Conservation (phyloP, 1,284 basidiomycete species). For the Tylopilus orsonianus region DNA sequence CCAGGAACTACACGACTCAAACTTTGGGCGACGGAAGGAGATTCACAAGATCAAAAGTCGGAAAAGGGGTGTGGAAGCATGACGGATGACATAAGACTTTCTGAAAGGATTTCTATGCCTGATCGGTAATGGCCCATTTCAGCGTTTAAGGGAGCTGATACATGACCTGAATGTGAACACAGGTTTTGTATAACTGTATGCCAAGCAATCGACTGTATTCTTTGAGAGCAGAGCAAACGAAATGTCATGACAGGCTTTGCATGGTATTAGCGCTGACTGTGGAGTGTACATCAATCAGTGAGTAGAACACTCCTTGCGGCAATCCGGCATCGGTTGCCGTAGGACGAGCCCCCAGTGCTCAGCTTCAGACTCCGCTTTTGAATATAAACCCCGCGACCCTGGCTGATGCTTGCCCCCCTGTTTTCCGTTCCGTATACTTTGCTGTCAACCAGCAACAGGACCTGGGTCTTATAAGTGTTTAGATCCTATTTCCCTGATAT, state of each 20-base stretch:
- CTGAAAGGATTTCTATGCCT: neutral
- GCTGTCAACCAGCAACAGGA: slow-evolving; percentile 2
- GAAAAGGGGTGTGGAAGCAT: slow-evolving; percentile 31
- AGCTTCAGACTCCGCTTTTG: slow-evolving; percentile 15
- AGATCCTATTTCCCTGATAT: neutral
- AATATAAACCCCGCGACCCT: slow-evolving; percentile 22
- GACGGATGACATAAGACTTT: neutral
- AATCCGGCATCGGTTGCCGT: slow-evolving; percentile 23
- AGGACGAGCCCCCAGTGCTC: no score
- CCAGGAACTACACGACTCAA: slow-evolving; percentile 88
- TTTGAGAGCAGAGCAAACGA: neutral
- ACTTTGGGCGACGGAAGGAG: slow-evolving; percentile 88
- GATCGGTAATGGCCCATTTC: slow-evolving; percentile 13
- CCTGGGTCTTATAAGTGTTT: neutral
- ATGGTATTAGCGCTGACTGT: neutral
- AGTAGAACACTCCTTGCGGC: no score
- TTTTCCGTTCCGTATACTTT: no score
- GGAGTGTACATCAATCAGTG: no score
- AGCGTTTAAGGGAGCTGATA: neutral
- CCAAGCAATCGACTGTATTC: slow-evolving; percentile 2
- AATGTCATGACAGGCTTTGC: neutral
- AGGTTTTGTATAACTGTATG: neutral
- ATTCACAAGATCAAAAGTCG: slow-evolving; percentile 67
- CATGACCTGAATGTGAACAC: neutral
- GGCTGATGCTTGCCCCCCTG: no score